Conservation (phyloP, 257 asterid species). For the Penstemon newberryi region DNA sequence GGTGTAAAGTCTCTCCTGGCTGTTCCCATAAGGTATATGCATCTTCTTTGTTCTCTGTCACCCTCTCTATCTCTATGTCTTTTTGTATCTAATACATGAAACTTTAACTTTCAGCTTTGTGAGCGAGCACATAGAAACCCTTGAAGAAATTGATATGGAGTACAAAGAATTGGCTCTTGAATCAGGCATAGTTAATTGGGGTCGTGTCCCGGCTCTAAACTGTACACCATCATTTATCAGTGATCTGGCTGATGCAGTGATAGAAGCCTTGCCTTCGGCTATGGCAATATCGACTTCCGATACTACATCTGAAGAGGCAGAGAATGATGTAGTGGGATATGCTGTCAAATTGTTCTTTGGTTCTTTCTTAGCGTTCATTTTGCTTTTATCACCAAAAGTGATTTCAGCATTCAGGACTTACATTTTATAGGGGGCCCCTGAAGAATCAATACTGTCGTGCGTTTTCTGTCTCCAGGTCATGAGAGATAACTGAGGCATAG, state of each 20-base stretch:
- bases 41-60: background rate
- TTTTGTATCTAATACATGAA: conserved; percentile 19
- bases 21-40: conserved; percentile 79
- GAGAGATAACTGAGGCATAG: background rate
- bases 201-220: conserved; percentile 96
- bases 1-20: conserved; percentile 88
- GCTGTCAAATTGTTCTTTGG: conserved; percentile 63
- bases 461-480: background rate
- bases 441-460: background rate
- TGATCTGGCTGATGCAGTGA: conserved; percentile 91
- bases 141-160: conserved; percentile 97
- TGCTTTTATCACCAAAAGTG: conserved; percentile 64
- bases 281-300: conserved; percentile 51
- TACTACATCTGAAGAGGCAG: conserved; percentile 39
- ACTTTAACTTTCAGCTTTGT: conserved; percentile 66
- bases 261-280: conserved; percentile 87
- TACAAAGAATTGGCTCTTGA: conserved; percentile 82
- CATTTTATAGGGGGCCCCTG: conserved; percentile 23
- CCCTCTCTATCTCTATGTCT: background rate
- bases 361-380: conserved; percentile 66
- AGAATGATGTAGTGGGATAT: conserved; percentile 44
- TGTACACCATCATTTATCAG: conserved; percentile 77
- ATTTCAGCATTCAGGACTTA: conserved; percentile 47
- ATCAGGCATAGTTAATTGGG: conserved; percentile 89
- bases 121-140: conserved; percentile 98